A percentile compares a stretch with the other conserved stretches of the same genome.
Conservation (phyloP, 352 stramenopile genomes). For the Pythium pyrilobum region DNA sequence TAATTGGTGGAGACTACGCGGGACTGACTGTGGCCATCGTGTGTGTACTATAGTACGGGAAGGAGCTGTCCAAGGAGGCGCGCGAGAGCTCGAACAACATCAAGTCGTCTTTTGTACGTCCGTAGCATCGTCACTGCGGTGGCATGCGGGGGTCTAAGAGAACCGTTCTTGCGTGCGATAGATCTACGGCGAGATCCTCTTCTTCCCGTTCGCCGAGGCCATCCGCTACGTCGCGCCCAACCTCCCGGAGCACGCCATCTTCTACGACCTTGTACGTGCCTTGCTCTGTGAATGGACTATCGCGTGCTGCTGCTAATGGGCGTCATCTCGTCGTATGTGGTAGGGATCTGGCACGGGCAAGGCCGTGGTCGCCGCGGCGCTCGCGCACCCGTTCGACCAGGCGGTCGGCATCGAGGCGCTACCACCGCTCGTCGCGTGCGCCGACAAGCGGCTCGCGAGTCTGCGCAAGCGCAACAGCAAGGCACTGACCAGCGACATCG, state of each 20-base stretch:
- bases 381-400: constrained; percentile 80
- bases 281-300: neutral
- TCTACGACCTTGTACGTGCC: constrained; percentile 71
- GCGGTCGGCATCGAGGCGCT: constrained; percentile 79
- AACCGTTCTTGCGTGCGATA: constrained; percentile 23
- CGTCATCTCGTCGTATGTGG: neutral
- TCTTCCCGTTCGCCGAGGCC: constrained; percentile 79
- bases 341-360: constrained; percentile 81
- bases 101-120: constrained; percentile 71
- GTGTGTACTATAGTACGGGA: constrained; percentile 50
- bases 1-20: no score
- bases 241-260: constrained; percentile 64
- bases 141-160: no score
- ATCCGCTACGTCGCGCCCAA: constrained; percentile 56
- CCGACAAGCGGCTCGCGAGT: constrained; percentile 61
- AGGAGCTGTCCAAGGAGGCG: constrained; percentile 76
- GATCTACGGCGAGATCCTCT: constrained; percentile 83
- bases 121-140: no score
- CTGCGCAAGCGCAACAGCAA: constrained; percentile 42
- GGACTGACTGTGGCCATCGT: neutral
- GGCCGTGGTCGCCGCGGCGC: constrained; percentile 66
- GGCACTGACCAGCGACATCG: constrained; percentile 40
- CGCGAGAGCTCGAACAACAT: constrained; percentile 73
- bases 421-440: constrained; percentile 65
- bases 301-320: neutral